Base-by-base conservation (phyloP, 345 rosid species). In the Hibiscus tridactylites region DNA sequence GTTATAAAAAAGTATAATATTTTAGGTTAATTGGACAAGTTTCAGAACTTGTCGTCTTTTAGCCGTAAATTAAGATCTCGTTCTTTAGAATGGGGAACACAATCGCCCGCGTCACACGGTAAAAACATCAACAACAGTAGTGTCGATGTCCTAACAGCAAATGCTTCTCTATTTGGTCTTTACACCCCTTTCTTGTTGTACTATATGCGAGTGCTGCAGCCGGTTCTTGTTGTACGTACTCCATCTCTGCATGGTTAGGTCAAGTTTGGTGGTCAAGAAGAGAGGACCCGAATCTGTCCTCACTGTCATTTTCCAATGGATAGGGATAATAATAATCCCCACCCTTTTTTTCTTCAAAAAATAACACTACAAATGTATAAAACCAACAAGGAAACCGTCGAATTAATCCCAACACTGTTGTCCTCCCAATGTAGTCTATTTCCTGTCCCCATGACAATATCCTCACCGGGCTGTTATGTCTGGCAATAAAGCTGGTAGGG, bases 361-460 rank as follows among this genome's bases (percentile, higher is more conserved):
- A 10, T 11, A 58, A 37, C 65, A 69, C 72, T 56, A 59, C 72
- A 29, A 73, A 73, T 11, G 71, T 46, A 69, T 76, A 70, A 60
- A 73, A 70, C 78, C 79, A 79, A 76, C 64, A n/a, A 76, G 29
- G 9, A 65, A 59, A 66, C 50, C 63, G 75, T 70, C 77, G 44
- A 76, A 50, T 73, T 72, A 56, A 72, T 47, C 69, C 66, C 71
- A 61, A 61, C 17, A 42, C 49, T 42, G 52, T 54, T 39, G 31
- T 71, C 60, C 73, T 17, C 16, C 16, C 65, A 37, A 71, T 46
- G 42, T n/a, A 60, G 31, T 74, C 58, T 26, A 26, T n/a, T 9
- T 44, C 5, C 33, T 60, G 47, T n/a, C 71, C 52, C 77, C 77
- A 73, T 63, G 33, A 62, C 63, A 68, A 54, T 63, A 70, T 46